A percentile compares a stretch with the other conserved stretches of the same genome.
Evolutionary conservation across 192 early-diverging fungal genomes (phyloP).

Genomic region (Podochytrium sp.): DNA sequence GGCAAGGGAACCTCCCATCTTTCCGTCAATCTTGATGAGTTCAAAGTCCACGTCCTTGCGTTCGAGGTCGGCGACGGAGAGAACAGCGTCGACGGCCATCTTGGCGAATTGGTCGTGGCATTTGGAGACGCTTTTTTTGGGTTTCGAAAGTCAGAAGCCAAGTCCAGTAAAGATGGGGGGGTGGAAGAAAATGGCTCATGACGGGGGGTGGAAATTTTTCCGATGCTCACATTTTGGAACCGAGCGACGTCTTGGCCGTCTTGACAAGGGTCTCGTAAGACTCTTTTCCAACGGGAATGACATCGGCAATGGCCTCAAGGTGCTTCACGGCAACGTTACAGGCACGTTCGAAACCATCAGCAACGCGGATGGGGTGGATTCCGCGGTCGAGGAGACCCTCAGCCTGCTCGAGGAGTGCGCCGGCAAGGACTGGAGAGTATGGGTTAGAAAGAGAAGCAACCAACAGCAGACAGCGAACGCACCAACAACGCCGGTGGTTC

Average conservation of each 20-base stretch:
- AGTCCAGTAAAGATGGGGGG: neutral
- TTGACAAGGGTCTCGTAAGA: slow-evolving; percentile 86
- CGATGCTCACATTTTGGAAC: slow-evolving; percentile 94
- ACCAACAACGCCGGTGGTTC: slow-evolving; percentile 99
- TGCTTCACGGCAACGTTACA: slow-evolving; percentile 93
- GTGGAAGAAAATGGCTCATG: slow-evolving; percentile 3
- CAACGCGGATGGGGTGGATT: slow-evolving; percentile 98
- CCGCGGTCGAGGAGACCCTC: slow-evolving; percentile 93
- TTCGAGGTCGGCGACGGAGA: slow-evolving; percentile 97
- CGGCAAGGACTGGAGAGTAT: slow-evolving; percentile 86
- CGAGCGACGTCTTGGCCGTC: slow-evolving; percentile 95
- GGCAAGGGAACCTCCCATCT: slow-evolving; percentile 93
- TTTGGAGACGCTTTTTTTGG: slow-evolving; percentile 82
- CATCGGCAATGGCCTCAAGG: slow-evolving; percentile 90
- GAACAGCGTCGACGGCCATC: slow-evolving; percentile 97
- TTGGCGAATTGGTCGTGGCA: slow-evolving; percentile 97
- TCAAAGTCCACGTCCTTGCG: slow-evolving; percentile 99
- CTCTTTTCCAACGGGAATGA: slow-evolving; percentile 81
- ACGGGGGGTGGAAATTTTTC: slow-evolving; percentile 8
- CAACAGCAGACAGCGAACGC: slow-evolving; percentile 25
- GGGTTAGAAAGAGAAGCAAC: neutral
- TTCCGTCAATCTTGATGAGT: slow-evolving; percentile 99
- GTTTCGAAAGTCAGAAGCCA: neutral
- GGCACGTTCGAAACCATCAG: slow-evolving; percentile 97
- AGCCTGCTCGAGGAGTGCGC: slow-evolving; percentile 95